Conservation (phyloP, 2,329 filamentous ascomycete species). For the Aspergillus amoenus region DNA sequence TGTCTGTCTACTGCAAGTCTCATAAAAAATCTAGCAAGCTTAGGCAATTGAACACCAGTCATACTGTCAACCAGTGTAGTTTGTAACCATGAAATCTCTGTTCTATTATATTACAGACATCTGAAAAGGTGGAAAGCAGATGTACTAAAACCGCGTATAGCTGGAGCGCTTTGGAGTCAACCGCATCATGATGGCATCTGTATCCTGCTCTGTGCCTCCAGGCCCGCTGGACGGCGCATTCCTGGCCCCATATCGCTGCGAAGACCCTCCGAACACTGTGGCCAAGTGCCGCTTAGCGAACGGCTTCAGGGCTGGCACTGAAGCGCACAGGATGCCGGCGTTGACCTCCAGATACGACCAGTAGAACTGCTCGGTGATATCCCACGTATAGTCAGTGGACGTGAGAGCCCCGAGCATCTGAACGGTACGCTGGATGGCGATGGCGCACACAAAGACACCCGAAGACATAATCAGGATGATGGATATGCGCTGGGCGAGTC, state of each 20-base stretch:
- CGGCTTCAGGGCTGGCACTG: neutral
- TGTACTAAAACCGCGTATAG: neutral
- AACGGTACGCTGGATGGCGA: neutral
- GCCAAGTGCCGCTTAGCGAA: neutral
- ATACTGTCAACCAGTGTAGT: too few relatives aligned
- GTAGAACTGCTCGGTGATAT: slow-evolving; percentile 1
- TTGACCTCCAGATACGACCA: neutral
- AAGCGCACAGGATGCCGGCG: neutral
- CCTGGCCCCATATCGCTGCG: neutral
- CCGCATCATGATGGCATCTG: neutral
- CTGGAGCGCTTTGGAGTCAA: neutral
- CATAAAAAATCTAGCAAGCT: too few relatives aligned
- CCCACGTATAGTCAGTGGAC: neutral
- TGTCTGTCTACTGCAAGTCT: too few relatives aligned
- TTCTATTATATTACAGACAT: too few relatives aligned
- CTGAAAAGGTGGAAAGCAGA: too few relatives aligned
- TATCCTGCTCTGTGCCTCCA: neutral
- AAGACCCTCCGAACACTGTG: neutral
- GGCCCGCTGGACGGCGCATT: neutral
- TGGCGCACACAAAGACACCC: neutral
- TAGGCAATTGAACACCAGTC: too few relatives aligned
- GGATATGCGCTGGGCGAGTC: neutral
- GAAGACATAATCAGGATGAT: neutral
- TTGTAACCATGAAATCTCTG: too few relatives aligned
- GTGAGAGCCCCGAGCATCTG: neutral